Evolutionary conservation across 768 basidiomycete species (phyloP), one percentile per base, ranked within the genome.

Genomic region (Rhodocollybia butyracea): DNA sequence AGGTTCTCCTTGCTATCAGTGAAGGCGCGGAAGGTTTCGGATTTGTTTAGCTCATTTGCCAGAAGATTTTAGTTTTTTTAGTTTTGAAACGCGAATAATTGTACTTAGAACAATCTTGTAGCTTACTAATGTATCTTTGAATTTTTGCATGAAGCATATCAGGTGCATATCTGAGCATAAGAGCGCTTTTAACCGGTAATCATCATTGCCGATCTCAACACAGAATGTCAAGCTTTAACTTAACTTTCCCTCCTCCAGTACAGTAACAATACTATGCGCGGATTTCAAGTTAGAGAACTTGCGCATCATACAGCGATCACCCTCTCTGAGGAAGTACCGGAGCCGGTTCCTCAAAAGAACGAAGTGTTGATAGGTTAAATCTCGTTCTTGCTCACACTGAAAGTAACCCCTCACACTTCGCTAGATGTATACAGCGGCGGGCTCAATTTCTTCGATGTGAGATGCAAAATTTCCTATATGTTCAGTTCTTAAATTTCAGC

Each of bases 1-100:
- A 92, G 68, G 70, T 99, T 34, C 71, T 95, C 53, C 77, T 96
- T 59, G 93, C 96, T 32, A 96, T 98, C 66, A 94, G 90, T 63
- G 97, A 98, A 70, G 95, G 94, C 48, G 92, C 91, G 21, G 93
- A 95, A 75, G 93, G 93, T 41, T 98, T 98, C 69, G 96, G 92
- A 51, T 95, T 95, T 69, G 57, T 58, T 21, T 58, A 51, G 40
- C 19, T 29, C 10, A n/a, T 21, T 21, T 6, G 19, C n/a, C n/a
- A n/a, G n/a, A n/a, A n/a, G n/a, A n/a, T n/a, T n/a, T n/a, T n/a
- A n/a, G n/a, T n/a, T n/a, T n/a, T n/a, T n/a, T n/a, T n/a, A n/a
- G n/a, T n/a, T n/a, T n/a, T n/a, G n/a, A n/a, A n/a, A n/a, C n/a
- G n/a, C n/a, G n/a, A n/a, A n/a, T n/a, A n/a, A n/a, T n/a, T n/a